Conservation (phyloP, 2,329 filamentous ascomycete genomes). For the Colletotrichum godetiae region DNA sequence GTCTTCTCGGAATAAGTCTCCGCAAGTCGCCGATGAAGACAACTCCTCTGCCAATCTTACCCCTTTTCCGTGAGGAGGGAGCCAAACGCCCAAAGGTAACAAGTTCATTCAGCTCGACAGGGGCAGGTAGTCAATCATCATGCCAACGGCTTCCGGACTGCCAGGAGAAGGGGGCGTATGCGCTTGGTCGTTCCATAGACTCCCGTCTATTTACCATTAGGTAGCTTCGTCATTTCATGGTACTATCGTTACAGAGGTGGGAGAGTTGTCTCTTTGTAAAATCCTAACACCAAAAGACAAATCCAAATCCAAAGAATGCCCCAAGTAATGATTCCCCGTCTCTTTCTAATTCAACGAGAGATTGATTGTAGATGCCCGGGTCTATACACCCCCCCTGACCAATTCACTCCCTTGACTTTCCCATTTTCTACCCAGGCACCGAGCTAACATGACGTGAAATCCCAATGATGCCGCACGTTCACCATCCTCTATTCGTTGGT, state of each 20-base stretch:
- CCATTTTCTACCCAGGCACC: not conserved
- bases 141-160: not conserved
- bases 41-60: not conserved
- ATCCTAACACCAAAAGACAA: constrained; percentile 11
- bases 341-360: not conserved
- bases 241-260: constrained; percentile 31
- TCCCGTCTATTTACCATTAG: constrained; percentile 28
- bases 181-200: not conserved
- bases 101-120: not conserved
- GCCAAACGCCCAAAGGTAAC: not conserved
- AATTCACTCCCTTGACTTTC: not conserved
- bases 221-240: constrained; percentile 32
- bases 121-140: not conserved
- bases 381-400: not conserved
- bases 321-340: not conserved
- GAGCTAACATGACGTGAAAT: not conserved
- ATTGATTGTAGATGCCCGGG: not conserved
- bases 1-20: not conserved
- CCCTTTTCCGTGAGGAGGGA: not conserved
- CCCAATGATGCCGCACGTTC: not conserved
- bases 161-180: no score
- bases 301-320: constrained; percentile 4
- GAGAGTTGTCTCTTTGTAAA: constrained; percentile 27
- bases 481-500: constrained; percentile 34
- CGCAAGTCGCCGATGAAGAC: not conserved